Percentiles rank a stretch among this genome's conserved stretches.
Evolutionary conservation across 176 grass and related monocot genomes (phyloP).

Genomic region (Phragmites australis): DNA sequence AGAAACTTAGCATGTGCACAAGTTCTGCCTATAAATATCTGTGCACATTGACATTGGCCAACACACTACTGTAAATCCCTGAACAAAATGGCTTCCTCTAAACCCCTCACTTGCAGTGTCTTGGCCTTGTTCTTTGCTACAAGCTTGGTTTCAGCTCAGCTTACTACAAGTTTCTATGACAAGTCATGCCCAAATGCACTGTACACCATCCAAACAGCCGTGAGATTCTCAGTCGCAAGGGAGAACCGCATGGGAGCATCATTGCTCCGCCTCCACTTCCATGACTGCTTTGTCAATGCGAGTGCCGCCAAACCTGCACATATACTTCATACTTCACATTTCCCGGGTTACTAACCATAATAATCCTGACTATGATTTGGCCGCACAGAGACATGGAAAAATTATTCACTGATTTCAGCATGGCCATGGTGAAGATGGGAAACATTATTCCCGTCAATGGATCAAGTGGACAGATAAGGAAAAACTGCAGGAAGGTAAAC

Average conservation of each 20-base stretch:
- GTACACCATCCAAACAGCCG: conserved; percentile 34
- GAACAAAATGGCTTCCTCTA: conserved; percentile 26
- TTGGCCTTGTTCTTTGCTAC: conserved; percentile 36
- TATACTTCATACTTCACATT: not conserved
- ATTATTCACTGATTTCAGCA: conserved; percentile 40
- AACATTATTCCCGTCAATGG: conserved; percentile 61
- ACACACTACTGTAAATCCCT: not conserved
- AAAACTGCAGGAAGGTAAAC: conserved; percentile 60
- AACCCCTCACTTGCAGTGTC: not conserved
- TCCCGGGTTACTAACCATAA: not conserved
- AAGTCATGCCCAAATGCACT: conserved; percentile 60
- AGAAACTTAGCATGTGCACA: not conserved
- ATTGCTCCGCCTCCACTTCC: conserved; percentile 66
- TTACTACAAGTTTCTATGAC: conserved; percentile 55
- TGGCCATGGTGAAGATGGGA: conserved; percentile 60
- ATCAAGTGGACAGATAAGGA: conserved; percentile 56
- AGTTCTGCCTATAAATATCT: conserved; percentile 49
- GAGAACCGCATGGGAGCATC: conserved; percentile 66
- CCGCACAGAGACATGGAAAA: conserved; percentile 40
- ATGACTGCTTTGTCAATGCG: conserved; percentile 69
- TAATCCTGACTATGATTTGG: conserved; percentile 8
- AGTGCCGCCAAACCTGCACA: conserved; percentile 9
- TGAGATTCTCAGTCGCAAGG: conserved; percentile 28
- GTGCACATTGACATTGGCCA: not conserved
- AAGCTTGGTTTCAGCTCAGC: conserved; percentile 44